A percentile compares a stretch with the other conserved stretches of the same genome.
phyloP scores from a whole-genome alignment of 305 asterid species.

The Fraxinus sp. region DNA sequence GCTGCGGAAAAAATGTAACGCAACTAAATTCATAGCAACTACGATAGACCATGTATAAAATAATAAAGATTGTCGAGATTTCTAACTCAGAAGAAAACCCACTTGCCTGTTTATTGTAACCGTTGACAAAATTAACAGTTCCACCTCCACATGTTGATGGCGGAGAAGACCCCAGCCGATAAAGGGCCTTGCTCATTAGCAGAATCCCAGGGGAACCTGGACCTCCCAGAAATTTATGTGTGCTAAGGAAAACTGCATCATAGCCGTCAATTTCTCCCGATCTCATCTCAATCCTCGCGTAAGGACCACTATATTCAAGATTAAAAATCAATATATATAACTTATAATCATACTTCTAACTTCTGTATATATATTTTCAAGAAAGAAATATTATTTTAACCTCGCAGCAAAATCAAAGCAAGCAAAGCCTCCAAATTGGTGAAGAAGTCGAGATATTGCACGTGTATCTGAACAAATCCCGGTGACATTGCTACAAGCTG shows the following conservation, averaged over 20 bases:
- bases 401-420: slow-evolving; percentile 77
- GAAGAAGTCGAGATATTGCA: slow-evolving; percentile 52
- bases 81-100: background rate
- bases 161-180: slow-evolving; percentile 41
- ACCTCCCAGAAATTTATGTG: slow-evolving; percentile 62
- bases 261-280: slow-evolving; percentile 46
- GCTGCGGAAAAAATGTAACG: background rate
- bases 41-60: background rate
- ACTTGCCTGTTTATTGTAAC: slow-evolving; percentile 40
- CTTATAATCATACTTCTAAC: background rate
- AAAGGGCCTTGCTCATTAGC: slow-evolving; percentile 46
- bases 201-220: slow-evolving; percentile 59
- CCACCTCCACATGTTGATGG: slow-evolving; percentile 85
- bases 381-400: slow-evolving; percentile 22
- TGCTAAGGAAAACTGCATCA: slow-evolving; percentile 52
- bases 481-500: slow-evolving; percentile 78
- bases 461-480: slow-evolving; percentile 52
- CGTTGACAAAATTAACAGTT: slow-evolving; percentile 50
- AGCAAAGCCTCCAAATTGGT: slow-evolving; percentile 55
- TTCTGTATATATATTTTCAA: background rate
- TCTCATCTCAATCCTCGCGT: slow-evolving; percentile 47
- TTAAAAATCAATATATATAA: background rate
- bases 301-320: slow-evolving; percentile 39
- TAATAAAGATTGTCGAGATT: background rate
- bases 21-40: background rate